Evolutionary conservation across 106 monocot species (phyloP), one percentile per base, ranked within the genome.

Genomic region (Amphibolis antarctica): DNA sequence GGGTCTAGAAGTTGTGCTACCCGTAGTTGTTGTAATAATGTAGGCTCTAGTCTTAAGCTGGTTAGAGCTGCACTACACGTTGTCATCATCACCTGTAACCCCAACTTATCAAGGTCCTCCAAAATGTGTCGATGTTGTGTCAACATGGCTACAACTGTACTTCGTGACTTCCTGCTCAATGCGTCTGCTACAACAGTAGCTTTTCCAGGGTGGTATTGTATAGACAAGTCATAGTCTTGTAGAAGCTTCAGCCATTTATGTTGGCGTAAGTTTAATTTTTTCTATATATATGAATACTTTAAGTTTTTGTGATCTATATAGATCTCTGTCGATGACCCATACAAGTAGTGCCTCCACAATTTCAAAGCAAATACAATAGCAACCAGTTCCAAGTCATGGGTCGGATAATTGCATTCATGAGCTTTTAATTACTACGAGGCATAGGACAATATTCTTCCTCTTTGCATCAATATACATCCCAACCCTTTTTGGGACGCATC

Each of bases 231-330:
- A 19, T 53, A 53, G n/a, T 53, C 52, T 17, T 53, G 7, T 53
- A 53, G 18, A 17, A 45, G 45, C n/a, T 63, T 5, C 44, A 63
- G 0, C 62, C 62, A 63, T 9, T 44, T 21, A 7, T 3, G 19
- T 21, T 63, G 44, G 17, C 42, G 18, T 20, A 63, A 11, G 42
- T n/a, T n/a, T n/a, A n/a, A n/a, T n/a, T n/a, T n/a, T n/a, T n/a
- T n/a, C n/a, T n/a, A n/a, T n/a, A n/a, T 10, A 13, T 44, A 62
- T 19, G 44, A n/a, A 20, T 63, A 63, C 22, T 63, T 45, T 9
- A 45, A 46, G 20, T 44, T 63, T 44, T 63, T 63, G 42, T 45
- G 62, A 20, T 63, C 44, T 4, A 0, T 44, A 44, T n/a, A 63
- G 1, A 63, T 19, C 22, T 63, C 62, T 22, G 45, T 44, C 17